Percentiles rank a stretch among this genome's conserved stretches.
Evolutionary conservation across 2,329 filamentous ascomycete genomes (phyloP).

Genomic region (Atkinsonella texensis): DNA sequence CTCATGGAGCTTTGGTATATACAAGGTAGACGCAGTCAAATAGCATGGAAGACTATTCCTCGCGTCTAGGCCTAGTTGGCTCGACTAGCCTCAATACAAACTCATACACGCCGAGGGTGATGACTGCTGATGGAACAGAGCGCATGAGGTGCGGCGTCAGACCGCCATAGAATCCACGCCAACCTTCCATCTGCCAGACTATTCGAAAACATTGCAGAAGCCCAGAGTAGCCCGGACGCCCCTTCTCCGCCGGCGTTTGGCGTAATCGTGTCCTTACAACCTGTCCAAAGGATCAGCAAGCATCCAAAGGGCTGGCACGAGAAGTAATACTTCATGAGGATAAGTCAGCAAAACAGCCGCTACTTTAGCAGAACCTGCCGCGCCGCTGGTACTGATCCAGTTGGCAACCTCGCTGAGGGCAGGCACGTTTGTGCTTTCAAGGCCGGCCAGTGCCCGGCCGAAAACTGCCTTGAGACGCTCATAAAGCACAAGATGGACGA

Average conservation of each 20-base stretch:
- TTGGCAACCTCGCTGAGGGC: conserved; percentile 56
- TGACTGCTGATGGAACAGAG: conserved; percentile 59
- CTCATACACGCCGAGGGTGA: conserved; percentile 56
- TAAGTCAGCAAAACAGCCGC: conserved; percentile 69
- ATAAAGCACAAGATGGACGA: conserved; percentile 60
- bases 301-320: no score
- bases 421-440: conserved; percentile 28
- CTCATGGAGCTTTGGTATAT: no score
- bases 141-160: conserved; percentile 57
- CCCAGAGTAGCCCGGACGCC: conserved; percentile 52
- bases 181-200: conserved; percentile 54
- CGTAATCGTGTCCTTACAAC: conserved; percentile 50
- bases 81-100: conserved; percentile 14
- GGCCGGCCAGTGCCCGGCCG: conserved; percentile 33
- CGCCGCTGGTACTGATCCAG: conserved; percentile 60
- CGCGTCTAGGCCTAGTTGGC: no score
- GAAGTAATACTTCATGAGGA: conserved; percentile 57
- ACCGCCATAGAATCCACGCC: conserved; percentile 56
- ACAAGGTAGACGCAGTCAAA: no score
- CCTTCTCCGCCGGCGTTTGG: conserved; percentile 56
- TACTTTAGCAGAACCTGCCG: conserved; percentile 70
- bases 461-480: conserved; percentile 48
- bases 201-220: conserved; percentile 54
- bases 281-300: background rate
- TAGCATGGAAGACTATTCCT: no score